Percentiles rank a stretch among this genome's conserved stretches.
Conservation (phyloP, 2,329 filamentous ascomycete species). For the Talaromyces marneffei region DNA sequence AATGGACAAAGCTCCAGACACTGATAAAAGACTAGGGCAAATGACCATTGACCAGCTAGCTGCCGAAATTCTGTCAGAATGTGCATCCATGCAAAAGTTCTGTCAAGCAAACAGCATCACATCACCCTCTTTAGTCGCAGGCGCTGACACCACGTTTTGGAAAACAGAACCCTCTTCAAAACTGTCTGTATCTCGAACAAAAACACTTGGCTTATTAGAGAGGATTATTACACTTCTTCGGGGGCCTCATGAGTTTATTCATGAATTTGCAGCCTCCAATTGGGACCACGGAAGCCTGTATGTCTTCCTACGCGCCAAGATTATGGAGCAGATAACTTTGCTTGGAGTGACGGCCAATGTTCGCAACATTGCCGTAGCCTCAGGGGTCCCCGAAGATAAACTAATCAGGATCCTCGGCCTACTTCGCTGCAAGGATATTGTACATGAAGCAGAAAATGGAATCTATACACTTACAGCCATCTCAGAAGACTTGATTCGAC, state of each 20-base stretch:
- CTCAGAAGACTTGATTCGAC: not conserved
- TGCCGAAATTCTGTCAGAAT: not conserved
- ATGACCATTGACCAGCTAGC: not conserved
- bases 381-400: not conserved
- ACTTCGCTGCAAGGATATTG: not conserved
- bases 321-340: not conserved
- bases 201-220: not conserved
- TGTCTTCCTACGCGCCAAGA: conserved; percentile 3
- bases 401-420: not conserved
- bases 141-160: not conserved
- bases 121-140: not conserved
- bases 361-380: not conserved
- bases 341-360: not conserved
- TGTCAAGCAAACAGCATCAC: not conserved
- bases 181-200: not conserved
- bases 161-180: not conserved
- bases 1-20: not conserved
- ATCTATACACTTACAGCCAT: not conserved
- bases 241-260: conserved; percentile 17
- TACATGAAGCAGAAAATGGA: not conserved
- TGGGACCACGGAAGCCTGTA: conserved; percentile 19
- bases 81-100: not conserved
- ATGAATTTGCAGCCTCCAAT: conserved; percentile 18
- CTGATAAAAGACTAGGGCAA: not conserved
- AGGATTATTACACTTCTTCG: conserved; percentile 13